phyloP scores from a whole-genome alignment of 2,329 filamentous ascomycete species.

The Calonectria honghensis region DNA sequence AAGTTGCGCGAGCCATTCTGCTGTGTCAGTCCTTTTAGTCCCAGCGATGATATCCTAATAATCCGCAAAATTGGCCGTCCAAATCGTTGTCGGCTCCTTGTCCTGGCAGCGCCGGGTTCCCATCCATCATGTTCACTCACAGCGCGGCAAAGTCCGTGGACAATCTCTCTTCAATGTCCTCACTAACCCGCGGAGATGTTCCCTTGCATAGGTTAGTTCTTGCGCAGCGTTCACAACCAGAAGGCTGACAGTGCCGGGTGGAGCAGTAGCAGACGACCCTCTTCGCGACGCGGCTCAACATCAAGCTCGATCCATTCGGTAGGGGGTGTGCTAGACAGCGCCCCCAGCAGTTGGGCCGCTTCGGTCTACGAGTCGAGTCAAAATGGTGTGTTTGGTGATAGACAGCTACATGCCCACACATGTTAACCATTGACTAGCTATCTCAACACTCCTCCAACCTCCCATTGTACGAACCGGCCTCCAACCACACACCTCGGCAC shows the following conservation, averaged over 20 bases:
- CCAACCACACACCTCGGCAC: constrained; percentile 83
- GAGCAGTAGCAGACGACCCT: constrained; percentile 64
- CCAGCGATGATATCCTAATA: constrained; percentile 72
- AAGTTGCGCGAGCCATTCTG: constrained; percentile 32
- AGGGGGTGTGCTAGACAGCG: constrained; percentile 86
- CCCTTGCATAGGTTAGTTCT: constrained; percentile 74
- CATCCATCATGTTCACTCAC: constrained; percentile 74
- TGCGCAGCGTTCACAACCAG: constrained; percentile 5
- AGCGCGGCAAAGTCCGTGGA: constrained; percentile 80
- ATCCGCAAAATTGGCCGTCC: constrained; percentile 57
- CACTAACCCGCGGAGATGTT: constrained; percentile 71
- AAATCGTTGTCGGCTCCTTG: constrained; percentile 59
- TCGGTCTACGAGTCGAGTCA: constrained; percentile 83
- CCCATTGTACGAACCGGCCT: constrained; percentile 93
- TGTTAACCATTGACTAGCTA: constrained; percentile 73
- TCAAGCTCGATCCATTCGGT: constrained; percentile 93
- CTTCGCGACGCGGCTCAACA: constrained; percentile 83
- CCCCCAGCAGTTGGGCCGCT: constrained; percentile 72
- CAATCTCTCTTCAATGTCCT: constrained; percentile 74
- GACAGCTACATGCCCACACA: not conserved
- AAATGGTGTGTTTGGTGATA: constrained; percentile 77
- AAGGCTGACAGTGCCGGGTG: constrained; percentile 51
- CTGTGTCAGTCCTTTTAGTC: constrained; percentile 46
- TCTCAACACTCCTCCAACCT: constrained; percentile 93
- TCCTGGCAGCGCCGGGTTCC: constrained; percentile 39